phyloP scores from a whole-genome alignment of 805 yeast genomes.

The Pichia scutulata region DNA sequence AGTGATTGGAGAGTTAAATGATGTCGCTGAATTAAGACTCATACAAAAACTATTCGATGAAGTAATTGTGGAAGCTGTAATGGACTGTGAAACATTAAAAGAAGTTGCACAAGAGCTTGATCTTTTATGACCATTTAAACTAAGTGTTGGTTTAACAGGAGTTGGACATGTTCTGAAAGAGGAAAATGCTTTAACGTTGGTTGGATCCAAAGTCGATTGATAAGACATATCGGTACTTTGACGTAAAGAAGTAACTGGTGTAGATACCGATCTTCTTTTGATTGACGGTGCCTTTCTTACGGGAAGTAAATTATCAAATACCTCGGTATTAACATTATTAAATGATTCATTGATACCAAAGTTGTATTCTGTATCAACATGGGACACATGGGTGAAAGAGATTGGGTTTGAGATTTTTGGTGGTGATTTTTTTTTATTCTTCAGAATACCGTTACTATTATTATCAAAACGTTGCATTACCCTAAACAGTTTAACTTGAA shows the following conservation, averaged over 20 bases:
- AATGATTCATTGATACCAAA: slow-evolving; percentile 28
- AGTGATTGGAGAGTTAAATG: not conserved
- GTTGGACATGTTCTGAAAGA: slow-evolving; percentile 28
- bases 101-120: slow-evolving; percentile 3
- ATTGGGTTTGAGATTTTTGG: slow-evolving; percentile 26
- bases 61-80: slow-evolving; percentile 8
- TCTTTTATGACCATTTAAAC: not conserved
- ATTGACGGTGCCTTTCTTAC: not conserved
- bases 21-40: slow-evolving; percentile 1
- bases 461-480: slow-evolving; percentile 8
- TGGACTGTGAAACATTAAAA: not conserved
- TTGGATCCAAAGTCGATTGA: slow-evolving; percentile 11
- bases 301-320: slow-evolving; percentile 7
- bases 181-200: slow-evolving; percentile 21
- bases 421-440: not conserved
- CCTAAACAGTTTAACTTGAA: slow-evolving; percentile 3
- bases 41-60: not conserved
- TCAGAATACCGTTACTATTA: not conserved
- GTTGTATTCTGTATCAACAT: slow-evolving; percentile 22
- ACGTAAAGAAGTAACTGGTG: not conserved
- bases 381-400: slow-evolving; percentile 28
- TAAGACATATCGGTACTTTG: not conserved
- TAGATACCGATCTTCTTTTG: not conserved
- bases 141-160: not conserved
- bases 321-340: slow-evolving; percentile 5